These are phyloP conservation scores for Dionaea muscipula DNA, from an alignment of 179 eudicot species.

Conservation along the genomic window DNA sequence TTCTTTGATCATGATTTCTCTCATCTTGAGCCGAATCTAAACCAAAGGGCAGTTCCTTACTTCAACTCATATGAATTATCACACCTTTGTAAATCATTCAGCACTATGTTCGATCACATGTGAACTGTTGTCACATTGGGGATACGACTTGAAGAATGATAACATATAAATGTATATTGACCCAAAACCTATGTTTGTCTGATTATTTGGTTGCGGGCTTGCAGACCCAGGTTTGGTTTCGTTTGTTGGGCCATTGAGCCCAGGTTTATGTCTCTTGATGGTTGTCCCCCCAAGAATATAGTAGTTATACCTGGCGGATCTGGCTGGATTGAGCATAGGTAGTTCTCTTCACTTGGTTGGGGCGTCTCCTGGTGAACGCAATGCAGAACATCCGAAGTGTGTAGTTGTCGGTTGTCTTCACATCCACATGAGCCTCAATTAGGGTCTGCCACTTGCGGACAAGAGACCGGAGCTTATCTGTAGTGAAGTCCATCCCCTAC, in stretches of 20 bases:
- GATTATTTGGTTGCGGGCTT: no score
- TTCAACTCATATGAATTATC: no score
- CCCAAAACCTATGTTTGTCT: no score
- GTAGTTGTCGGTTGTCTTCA: constrained; percentile 52
- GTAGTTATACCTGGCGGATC: constrained; percentile 60
- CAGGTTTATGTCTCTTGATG: no score
- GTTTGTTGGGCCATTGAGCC: no score
- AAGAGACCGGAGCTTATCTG: constrained; percentile 62
- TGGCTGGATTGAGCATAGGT: constrained; percentile 69
- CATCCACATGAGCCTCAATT: constrained; percentile 74
- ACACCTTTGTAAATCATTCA: no score
- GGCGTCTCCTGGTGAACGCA: constrained; percentile 62
- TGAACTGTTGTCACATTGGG: no score
- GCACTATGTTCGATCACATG: no score
- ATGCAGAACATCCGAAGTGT: constrained; percentile 72
- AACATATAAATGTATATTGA: no score
- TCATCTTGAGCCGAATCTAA: constrained; percentile 55
- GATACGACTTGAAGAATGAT: no score
- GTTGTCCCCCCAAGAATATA: no score
- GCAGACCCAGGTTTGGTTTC: no score
- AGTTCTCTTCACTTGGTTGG: constrained; percentile 60
- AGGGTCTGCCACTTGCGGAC: constrained; percentile 64
- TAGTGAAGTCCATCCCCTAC: constrained; percentile 68
- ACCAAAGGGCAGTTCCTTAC: background rate
- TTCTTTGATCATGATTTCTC: constrained; percentile 56